phyloP scores from a whole-genome alignment of 2,329 filamentous ascomycete species.

The Curvularia spicifera region DNA sequence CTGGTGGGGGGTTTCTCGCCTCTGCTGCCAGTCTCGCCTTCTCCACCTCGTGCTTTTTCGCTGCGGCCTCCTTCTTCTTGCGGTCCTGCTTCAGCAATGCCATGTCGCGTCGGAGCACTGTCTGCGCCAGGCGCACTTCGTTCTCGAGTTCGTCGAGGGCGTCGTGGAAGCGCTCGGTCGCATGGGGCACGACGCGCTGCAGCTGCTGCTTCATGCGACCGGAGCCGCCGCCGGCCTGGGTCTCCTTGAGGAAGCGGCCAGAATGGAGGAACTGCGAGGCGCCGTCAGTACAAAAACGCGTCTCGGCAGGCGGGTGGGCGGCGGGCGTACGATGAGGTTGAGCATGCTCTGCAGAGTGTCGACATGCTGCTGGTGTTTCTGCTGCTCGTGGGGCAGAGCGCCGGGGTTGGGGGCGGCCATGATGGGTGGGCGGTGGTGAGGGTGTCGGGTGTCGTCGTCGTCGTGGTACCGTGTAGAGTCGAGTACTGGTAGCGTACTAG shows the following conservation, averaged over 20 bases:
- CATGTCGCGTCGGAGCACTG: slow-evolving; percentile 46
- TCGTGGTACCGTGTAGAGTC: neutral
- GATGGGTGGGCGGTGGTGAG: neutral
- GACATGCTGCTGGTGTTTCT: slow-evolving; percentile 37
- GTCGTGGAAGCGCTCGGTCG: slow-evolving; percentile 55
- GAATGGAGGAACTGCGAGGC: slow-evolving; percentile 51
- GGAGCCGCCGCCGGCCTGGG: slow-evolving; percentile 39
- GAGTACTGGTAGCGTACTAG: neutral
- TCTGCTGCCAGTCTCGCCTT: slow-evolving; percentile 40
- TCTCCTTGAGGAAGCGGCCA: slow-evolving; percentile 55
- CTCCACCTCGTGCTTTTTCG: slow-evolving; percentile 41
- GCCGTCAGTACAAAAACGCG: slow-evolving; percentile 16
- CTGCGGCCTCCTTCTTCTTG: slow-evolving; percentile 45
- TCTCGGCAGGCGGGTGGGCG: neutral
- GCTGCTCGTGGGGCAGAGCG: slow-evolving; percentile 15
- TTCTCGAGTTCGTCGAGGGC: slow-evolving; percentile 60
- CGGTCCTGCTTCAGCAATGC: slow-evolving; percentile 46
- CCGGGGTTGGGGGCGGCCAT: slow-evolving; percentile 27
- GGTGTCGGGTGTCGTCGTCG: too few species aligned
- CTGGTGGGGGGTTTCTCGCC: slow-evolving; percentile 23
- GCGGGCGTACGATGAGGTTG: slow-evolving; percentile 53
- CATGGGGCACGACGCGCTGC: slow-evolving; percentile 51
- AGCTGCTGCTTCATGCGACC: slow-evolving; percentile 41
- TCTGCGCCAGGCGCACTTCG: slow-evolving; percentile 49
- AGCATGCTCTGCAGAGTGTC: slow-evolving; percentile 57